Evolutionary conservation across 805 yeast genomes (phyloP), one percentile per base, ranked within the genome.

Genomic region (Blastobotrys muscicola): DNA sequence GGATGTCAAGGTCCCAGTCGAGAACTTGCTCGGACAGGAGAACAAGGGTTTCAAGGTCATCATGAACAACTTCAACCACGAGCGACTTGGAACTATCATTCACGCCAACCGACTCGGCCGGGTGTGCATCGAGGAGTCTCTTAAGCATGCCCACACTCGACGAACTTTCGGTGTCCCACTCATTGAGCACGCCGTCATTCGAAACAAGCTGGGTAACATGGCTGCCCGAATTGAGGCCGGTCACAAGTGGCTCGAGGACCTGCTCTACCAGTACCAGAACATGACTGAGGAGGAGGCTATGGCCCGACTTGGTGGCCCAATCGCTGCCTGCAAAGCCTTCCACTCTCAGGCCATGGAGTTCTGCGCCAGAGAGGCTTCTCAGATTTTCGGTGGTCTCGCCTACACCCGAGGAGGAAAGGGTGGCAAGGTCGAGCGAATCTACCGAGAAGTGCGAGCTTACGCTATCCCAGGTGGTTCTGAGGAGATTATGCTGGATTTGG

Each of bases 391-490:
- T 20, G 71, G 71, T 31, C 54, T 67, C 14, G 39, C 68, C 11
- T 67, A 67, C 54, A 66, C 68, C 36, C 61, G 65, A 8, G 71
- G 71, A 11, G 71, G 71, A 15, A 65, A 61, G 46, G 71, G 67
- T 40, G 70, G 65, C 13, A 63, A 60, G 43, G 68, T 66, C 33
- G 71, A 67, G 55, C 61, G 71, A 20, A 50, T 67, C 38, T 68
- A 66, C 58, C 58, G 71, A 29, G 71, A 67, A 44, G 70, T 65
- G n/a, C 58, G 70, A 7, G 71, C 70, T 8, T 67, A 55, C 49
- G 67, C 71, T 13, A 67, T 67, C 35, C 71, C 71, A 12, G 71
- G 71, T 31, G 71, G 71, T 7, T 65, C 70, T 20, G 71, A 66
- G 47, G 71, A 67, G 49, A 67, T 67, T 46, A 67, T 67, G 71